Evolutionary conservation across 2,329 filamentous ascomycete species (phyloP).

Genomic region (Endoconidiophora polonica): DNA sequence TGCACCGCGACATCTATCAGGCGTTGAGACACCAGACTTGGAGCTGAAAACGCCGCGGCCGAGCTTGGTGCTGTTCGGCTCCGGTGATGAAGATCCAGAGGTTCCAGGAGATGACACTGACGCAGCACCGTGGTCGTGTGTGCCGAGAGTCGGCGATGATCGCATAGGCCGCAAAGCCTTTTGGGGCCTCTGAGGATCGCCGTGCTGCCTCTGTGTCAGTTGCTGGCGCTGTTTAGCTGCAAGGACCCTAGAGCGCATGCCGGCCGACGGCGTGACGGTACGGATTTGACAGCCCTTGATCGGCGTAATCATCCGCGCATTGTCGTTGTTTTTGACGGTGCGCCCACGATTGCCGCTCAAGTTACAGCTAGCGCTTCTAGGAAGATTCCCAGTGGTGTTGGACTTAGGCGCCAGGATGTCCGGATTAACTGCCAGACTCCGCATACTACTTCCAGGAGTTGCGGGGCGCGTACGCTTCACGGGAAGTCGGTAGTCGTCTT

Average conservation of each 20-base stretch:
- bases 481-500: neutral
- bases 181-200: neutral
- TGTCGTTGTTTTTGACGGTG: constrained; percentile 3
- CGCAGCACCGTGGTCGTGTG: constrained; percentile 7
- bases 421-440: neutral
- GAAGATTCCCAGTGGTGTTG: neutral
- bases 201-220: neutral
- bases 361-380: neutral
- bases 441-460: neutral
- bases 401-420: neutral
- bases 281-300: constrained; percentile 4
- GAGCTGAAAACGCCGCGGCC: neutral
- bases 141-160: constrained; percentile 9
- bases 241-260: neutral
- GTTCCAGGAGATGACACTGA: constrained; percentile 10
- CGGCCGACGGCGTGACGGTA: constrained; percentile 2
- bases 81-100: constrained; percentile 4
- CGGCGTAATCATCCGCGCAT: constrained; percentile 9
- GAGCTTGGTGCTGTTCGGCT: neutral
- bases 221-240: constrained; percentile 2
- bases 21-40: neutral
- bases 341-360: neutral
- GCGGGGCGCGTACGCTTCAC: constrained; percentile 1
- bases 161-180: constrained; percentile 9
- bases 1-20: neutral